Base-by-base conservation (phyloP, 257 asterid genomes). In the Rhazya stricta region DNA sequence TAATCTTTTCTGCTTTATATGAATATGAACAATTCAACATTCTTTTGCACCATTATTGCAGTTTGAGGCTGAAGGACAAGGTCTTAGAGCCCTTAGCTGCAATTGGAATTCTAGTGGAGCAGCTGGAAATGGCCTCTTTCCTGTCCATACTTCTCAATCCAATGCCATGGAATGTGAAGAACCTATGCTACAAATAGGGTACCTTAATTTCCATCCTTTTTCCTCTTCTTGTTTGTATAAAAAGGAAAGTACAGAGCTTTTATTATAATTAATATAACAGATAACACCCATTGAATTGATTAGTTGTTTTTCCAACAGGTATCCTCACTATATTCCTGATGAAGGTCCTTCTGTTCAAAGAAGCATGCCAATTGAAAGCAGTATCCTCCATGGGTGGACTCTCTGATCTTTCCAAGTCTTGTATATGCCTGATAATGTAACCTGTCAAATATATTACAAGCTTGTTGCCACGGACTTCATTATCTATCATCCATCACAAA, bases 161-260 rank as follows among this genome's bases (percentile, higher is more conserved):
- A 81, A 84, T 82, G 90, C 82, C 34, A 81, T 86, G 85, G 89
- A 90, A 61, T 72, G 86, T 46, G 87, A 84, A 29, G 90, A 87
- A 43, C 91, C 96, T 32, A 68, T 85, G 9, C 85, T 92, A 51
- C 85, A 92, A 80, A 92, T 91, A 36, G 98, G 97, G 98, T 92
- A 89, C 10, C 13, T 10, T n/a, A n/a, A n/a, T n/a, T n/a, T 32
- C 37, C 25, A 29, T 36, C 48, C 65, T 18, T 13, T 46, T 56
- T 36, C 53, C 54, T 25, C 45, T 42, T 9, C 18, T 8, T 27
- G 50, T 23, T 15, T 1, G 4, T 1, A 11, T 27, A 6, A 29
- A 27, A 27, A 18, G 11, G 16, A 15, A 13, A 36, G 4, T 11
- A 0, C 61, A 54, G 19, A 6, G 10, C 39, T 4, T n/a, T n/a